Conservation (phyloP, 371 early-diverging fungal genomes). For the Mortierella sp. region DNA sequence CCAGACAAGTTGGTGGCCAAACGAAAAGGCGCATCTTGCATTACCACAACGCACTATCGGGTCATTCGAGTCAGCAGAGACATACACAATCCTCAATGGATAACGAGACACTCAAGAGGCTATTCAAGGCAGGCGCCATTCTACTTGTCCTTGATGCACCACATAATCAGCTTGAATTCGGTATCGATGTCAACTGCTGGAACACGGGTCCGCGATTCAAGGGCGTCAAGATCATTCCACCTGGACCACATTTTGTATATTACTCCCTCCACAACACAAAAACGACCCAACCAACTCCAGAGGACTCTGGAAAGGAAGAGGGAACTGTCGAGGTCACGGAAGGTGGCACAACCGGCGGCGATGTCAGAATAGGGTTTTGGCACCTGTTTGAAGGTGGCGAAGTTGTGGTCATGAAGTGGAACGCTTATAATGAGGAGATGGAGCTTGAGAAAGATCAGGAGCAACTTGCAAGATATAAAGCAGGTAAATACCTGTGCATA, state of each 20-base stretch:
- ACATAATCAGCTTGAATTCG: conserved; percentile 77
- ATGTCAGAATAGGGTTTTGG: conserved; percentile 53
- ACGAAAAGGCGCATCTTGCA: not conserved
- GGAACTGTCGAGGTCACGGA: conserved; percentile 38
- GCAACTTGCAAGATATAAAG: conserved; percentile 59
- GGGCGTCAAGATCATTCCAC: conserved; percentile 94
- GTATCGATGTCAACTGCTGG: conserved; percentile 94
- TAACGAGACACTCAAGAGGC: conserved; percentile 75
- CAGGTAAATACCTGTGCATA: conserved; percentile 17
- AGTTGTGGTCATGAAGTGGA: conserved; percentile 55
- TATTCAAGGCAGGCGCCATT: conserved; percentile 84
- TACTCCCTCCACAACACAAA: conserved; percentile 60
- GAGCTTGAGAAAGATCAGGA: conserved; percentile 54
- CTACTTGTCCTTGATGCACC: conserved; percentile 89
- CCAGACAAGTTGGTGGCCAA: not conserved
- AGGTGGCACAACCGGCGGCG: conserved; percentile 36
- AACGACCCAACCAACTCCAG: conserved; percentile 6
- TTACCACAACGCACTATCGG: not conserved
- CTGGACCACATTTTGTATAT: conserved; percentile 93
- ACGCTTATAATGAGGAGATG: conserved; percentile 53
- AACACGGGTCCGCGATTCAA: conserved; percentile 90
- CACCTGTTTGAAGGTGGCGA: conserved; percentile 50
- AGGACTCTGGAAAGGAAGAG: not conserved
- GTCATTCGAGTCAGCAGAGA: not conserved
- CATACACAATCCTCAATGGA: conserved; percentile 65